Evolutionary conservation across 805 yeast genomes (phyloP), one percentile per base, ranked within the genome.

Genomic region (Suhomyces xylopsoci): DNA sequence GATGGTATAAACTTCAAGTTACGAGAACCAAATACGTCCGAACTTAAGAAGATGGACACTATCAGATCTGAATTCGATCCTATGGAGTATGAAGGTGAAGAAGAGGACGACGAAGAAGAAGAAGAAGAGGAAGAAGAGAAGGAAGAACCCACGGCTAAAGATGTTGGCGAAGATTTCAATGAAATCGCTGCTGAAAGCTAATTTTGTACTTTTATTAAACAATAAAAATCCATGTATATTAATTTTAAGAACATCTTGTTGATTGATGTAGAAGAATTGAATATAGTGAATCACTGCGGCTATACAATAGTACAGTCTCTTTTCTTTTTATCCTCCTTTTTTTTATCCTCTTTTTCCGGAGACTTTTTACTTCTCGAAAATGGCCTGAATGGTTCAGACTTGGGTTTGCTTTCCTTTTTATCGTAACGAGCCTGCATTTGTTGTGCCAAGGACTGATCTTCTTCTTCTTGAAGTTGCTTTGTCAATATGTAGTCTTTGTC

Each of bases 1-100:
- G 93, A 85, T 64, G 81, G 77, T 43, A 75, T 90, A 47, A 81
- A 84, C 50, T 73, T 86, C 56, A 74, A 77, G 47, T 70, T 90
- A 51, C 80, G 93, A 65, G 92, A 88, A 61, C 87, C 92, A 48
- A 84, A 86, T 9, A 83, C 87, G 5, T 78, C 77, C 46, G 96
- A 90, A 67, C 73, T 83, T 56, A 81, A 81, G 57, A 74, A 73
- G 50, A 81, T 93, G 74, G 96, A 90, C 66, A 79, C 76, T 51
- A 66, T 77, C 36, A 80, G 96, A 73, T 82, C 88, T 46, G 80
- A 74, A 55, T 89, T 74, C 62, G 96, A 89, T 71, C 93, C 94
- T 40, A 86, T 88, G 74, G 88, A 85, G 61, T 88, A 85, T 65
- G 85, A 81, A 58, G 86, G 78, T 20, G 85, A 81, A 38, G 88